phyloP scores from a whole-genome alignment of 257 asterid genomes.

The Scutellaria galericulata region DNA sequence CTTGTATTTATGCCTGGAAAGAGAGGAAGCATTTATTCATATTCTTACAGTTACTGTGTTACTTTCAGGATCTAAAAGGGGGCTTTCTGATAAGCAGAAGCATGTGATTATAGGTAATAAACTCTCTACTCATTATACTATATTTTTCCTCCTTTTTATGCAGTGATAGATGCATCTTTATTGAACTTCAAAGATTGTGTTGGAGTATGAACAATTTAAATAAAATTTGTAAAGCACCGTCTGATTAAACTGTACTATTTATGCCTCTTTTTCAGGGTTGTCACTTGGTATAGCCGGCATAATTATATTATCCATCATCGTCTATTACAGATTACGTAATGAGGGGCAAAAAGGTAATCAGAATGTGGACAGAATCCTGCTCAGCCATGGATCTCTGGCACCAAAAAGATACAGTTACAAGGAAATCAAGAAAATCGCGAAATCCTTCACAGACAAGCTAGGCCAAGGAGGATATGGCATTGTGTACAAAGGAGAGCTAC shows the following conservation, averaged over 20 bases:
- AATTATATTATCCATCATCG: conserved; percentile 14
- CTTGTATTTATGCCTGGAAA: no score
- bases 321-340: conserved; percentile 22
- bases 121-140: not conserved
- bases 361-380: conserved; percentile 45
- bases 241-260: not conserved
- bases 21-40: not conserved
- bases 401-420: conserved; percentile 50
- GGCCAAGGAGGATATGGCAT: conserved; percentile 65
- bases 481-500: conserved; percentile 59
- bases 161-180: not conserved
- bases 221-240: no score
- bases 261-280: conserved; percentile 41
- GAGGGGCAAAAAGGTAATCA: conserved; percentile 23
- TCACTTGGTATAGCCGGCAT: conserved; percentile 22
- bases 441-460: conserved; percentile 48
- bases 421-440: conserved; percentile 55
- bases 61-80: conserved; percentile 23
- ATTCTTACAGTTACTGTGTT: not conserved
- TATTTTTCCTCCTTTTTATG: not conserved
- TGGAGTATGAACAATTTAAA: no score
- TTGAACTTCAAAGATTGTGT: no score
- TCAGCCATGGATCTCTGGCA: conserved; percentile 53
- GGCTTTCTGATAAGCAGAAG: not conserved
- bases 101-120: conserved; percentile 35